Evolutionary conservation across 176 grass and related monocot genomes (phyloP).

Genomic region (Hordeum vulgare): MorexV3_pseudomolecules_assembly NC_058524.1:81712244-81712743

Average conservation of each 20-base stretch:
- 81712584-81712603: constrained; percentile 2
- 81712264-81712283: too few species aligned
- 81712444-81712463: not conserved
- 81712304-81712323: too few species aligned
- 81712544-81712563: not conserved
- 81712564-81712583: not conserved
- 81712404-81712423: not conserved
- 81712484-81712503: not conserved
- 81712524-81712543: not conserved
- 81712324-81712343: not conserved
- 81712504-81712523: too few species aligned
- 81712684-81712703: constrained; percentile 40
- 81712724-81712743: constrained; percentile 15
- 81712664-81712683: not conserved
- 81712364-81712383: not conserved
- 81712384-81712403: not conserved
- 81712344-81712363: not conserved
- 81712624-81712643: not conserved
- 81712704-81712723: constrained; percentile 39
- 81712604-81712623: not conserved
- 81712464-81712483: not conserved
- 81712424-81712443: not conserved
- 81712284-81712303: too few species aligned
- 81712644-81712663: not conserved
- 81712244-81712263: too few species aligned